phyloP scores from a whole-genome alignment of 305 asterid genomes.

The Rubia occidens region DNA sequence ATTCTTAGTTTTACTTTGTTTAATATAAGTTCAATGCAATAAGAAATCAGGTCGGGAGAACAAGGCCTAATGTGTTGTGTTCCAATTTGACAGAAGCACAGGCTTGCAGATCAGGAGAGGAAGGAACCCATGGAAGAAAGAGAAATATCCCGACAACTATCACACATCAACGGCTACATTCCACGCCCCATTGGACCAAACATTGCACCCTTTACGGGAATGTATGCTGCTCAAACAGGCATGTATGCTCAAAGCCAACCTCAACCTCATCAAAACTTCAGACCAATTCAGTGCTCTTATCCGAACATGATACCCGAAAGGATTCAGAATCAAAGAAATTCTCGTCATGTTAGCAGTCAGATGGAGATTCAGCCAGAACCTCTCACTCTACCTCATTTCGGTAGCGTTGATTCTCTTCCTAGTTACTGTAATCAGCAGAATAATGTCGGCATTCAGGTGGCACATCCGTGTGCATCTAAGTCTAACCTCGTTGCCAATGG shows the following conservation, averaged over 20 bases:
- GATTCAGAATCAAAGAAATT: not conserved
- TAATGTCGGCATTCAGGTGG: not conserved
- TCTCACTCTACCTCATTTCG: not conserved
- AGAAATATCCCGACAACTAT: not conserved
- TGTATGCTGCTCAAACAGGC: not conserved
- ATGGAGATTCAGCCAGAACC: not conserved
- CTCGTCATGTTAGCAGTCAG: not conserved
- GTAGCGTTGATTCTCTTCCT: not conserved
- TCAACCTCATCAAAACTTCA: not conserved
- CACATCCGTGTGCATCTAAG: not conserved
- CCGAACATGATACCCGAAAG: not conserved
- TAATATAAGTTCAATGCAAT: no score
- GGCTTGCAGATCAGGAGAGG: conserved; percentile 9
- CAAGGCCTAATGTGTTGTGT: not conserved
- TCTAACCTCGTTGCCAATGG: conserved; percentile 10
- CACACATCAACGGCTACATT: not conserved
- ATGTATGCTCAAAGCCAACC: not conserved
- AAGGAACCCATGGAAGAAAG: not conserved
- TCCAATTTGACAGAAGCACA: conserved; percentile 20
- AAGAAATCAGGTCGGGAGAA: no score
- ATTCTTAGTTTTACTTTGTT: no score
- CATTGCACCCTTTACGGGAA: not conserved
- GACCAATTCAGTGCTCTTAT: not conserved
- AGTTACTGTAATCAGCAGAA: not conserved
- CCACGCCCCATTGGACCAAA: not conserved